These are phyloP conservation scores for Scytalidium sp. DNA, from an alignment of 2,329 filamentous ascomycete species.

Conservation along the genomic window DNA sequence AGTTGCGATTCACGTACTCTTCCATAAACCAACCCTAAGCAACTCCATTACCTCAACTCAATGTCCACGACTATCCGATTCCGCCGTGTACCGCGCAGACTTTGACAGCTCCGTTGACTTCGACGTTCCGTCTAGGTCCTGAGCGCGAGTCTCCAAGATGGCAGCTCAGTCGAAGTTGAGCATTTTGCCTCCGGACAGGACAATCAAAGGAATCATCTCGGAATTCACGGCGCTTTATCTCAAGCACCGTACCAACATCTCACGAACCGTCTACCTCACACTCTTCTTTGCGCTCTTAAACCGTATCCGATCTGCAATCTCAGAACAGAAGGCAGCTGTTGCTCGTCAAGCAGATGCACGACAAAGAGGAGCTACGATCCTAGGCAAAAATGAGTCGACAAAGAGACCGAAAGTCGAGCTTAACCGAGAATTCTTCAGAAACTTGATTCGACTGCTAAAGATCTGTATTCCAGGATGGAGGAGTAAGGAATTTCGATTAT, in stretches of 20 bases:
- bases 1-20: neutral
- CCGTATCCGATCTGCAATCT: conserved; percentile 86
- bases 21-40: neutral
- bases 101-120: neutral
- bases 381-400: conserved; percentile 25
- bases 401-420: conserved; percentile 82
- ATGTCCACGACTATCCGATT: neutral
- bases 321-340: conserved; percentile 86
- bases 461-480: conserved; percentile 90
- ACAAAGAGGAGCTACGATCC: conserved; percentile 48
- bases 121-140: neutral
- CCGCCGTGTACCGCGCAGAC: neutral
- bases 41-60: neutral
- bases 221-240: conserved; percentile 72
- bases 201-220: conserved; percentile 61
- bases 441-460: conserved; percentile 68
- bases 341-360: conserved; percentile 60
- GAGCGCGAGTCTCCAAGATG: conserved; percentile 45
- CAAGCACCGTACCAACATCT: conserved; percentile 76
- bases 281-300: conserved; percentile 78
- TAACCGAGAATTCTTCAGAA: conserved; percentile 75
- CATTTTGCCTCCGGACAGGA: conserved; percentile 58
- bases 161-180: conserved; percentile 78
- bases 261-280: conserved; percentile 78
- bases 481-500: conserved; percentile 81